phyloP scores from a whole-genome alignment of 257 asterid genomes.

The Solanum rostratum region DNA sequence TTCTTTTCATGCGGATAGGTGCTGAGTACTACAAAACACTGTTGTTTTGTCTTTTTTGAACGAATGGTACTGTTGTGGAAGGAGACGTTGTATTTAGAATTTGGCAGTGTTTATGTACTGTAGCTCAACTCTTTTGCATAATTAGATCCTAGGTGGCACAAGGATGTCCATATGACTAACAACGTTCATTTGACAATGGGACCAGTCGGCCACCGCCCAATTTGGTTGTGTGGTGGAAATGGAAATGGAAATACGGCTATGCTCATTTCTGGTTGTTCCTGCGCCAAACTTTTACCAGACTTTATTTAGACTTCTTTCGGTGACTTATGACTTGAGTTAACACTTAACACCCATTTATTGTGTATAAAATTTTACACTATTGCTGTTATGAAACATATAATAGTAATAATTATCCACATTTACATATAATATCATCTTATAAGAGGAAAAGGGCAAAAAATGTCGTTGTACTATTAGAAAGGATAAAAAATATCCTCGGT shows the following conservation, averaged over 20 bases:
- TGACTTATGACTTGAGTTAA: background rate
- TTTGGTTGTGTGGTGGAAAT: background rate
- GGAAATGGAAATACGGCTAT: background rate
- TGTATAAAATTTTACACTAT: background rate
- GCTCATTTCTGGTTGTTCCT: background rate
- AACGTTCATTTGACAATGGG: background rate
- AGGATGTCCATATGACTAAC: background rate
- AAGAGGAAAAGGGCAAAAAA: too few relatives aligned
- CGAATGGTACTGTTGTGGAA: background rate
- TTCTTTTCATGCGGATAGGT: background rate
- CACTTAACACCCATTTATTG: background rate
- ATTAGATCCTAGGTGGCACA: background rate
- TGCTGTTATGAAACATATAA: background rate
- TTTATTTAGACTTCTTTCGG: background rate
- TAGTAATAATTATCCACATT: too few relatives aligned
- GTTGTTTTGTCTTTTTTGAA: background rate
- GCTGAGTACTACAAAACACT: background rate
- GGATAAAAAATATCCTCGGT: too few relatives aligned
- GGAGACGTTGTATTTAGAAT: background rate
- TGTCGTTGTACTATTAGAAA: too few relatives aligned
- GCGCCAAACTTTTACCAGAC: background rate
- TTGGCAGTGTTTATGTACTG: background rate
- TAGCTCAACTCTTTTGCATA: background rate
- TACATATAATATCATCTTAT: too few relatives aligned
- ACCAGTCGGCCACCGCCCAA: background rate